A percentile compares a stretch with the other conserved stretches of the same genome.
Evolutionary conservation across 495 filamentous ascomycete species (phyloP).

Genomic region (Annulohypoxylon maeteangense): DNA sequence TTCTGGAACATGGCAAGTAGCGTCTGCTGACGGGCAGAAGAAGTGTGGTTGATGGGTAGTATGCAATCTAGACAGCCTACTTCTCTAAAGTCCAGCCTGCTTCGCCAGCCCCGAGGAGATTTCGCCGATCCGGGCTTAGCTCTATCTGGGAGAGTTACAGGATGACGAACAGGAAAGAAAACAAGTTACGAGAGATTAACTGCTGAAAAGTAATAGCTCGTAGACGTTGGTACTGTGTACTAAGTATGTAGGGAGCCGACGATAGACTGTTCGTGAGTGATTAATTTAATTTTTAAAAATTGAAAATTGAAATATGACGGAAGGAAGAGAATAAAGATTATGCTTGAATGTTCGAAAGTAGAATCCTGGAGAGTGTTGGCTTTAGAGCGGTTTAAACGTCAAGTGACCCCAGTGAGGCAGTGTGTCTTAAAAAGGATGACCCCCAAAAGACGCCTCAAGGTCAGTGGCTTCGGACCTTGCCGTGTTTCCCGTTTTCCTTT

Average conservation of each 20-base stretch:
- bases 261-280: background rate
- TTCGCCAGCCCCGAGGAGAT: slow-evolving; percentile 12
- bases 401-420: slow-evolving; percentile 41
- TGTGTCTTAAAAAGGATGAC: slow-evolving; percentile 37
- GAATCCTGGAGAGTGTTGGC: slow-evolving; percentile 9
- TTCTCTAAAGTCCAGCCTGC: slow-evolving; percentile 20
- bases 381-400: slow-evolving; percentile 26
- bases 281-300: background rate
- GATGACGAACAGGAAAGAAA: background rate
- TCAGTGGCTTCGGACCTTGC: slow-evolving; percentile 43
- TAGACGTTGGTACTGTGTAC: background rate
- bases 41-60: background rate
- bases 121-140: slow-evolving; percentile 30
- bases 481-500: slow-evolving; percentile 17
- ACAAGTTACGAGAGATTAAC: background rate
- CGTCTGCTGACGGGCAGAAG: background rate
- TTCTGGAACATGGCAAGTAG: slow-evolving; percentile 33
- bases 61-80: slow-evolving; percentile 21
- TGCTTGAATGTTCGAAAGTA: background rate
- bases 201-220: background rate
- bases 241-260: background rate
- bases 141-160: slow-evolving; percentile 12
- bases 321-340: background rate
- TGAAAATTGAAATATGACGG: background rate
- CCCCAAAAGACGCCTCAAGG: slow-evolving; percentile 13